Conservation (phyloP, 768 basidiomycete species). For the Sporobolomyces phaffii region DNA sequence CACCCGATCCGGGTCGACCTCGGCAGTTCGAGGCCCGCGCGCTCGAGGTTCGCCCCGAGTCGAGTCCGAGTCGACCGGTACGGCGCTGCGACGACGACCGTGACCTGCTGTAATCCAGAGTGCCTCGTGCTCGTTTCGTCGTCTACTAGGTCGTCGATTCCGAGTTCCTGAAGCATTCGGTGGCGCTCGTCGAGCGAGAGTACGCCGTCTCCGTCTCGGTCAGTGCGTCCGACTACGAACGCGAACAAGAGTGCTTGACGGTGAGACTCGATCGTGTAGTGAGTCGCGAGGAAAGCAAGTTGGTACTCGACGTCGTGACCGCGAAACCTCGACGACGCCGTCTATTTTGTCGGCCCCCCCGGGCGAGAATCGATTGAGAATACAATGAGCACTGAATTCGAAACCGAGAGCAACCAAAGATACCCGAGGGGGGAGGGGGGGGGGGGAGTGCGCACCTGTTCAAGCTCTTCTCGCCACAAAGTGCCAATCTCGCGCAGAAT, state of each 20-base stretch:
- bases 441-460: neutral
- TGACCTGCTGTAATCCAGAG: too few relatives aligned
- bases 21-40: neutral
- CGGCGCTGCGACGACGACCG: neutral
- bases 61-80: neutral
- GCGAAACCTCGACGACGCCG: slow-evolving; percentile 43
- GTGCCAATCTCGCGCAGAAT: slow-evolving; percentile 47
- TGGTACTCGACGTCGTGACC: slow-evolving; percentile 24
- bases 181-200: slow-evolving; percentile 26
- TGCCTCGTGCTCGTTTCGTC: neutral
- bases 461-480: slow-evolving; percentile 44
- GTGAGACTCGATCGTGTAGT: slow-evolving; percentile 37
- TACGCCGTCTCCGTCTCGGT: slow-evolving; percentile 4
- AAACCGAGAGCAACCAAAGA: neutral
- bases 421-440: neutral
- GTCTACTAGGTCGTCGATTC: neutral
- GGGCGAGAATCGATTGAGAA: too few relatives aligned
- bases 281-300: slow-evolving; percentile 30
- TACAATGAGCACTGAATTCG: neutral
- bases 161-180: slow-evolving; percentile 13
- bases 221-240: slow-evolving; percentile 19
- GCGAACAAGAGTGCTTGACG: slow-evolving; percentile 35
- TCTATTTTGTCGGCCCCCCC: too few relatives aligned
- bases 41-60: neutral
- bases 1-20: slow-evolving; percentile 12